These are phyloP conservation scores for Colletotrichum orchidophilum DNA, from an alignment of 2,329 filamentous ascomycete genomes.

Conservation along the genomic window DNA sequence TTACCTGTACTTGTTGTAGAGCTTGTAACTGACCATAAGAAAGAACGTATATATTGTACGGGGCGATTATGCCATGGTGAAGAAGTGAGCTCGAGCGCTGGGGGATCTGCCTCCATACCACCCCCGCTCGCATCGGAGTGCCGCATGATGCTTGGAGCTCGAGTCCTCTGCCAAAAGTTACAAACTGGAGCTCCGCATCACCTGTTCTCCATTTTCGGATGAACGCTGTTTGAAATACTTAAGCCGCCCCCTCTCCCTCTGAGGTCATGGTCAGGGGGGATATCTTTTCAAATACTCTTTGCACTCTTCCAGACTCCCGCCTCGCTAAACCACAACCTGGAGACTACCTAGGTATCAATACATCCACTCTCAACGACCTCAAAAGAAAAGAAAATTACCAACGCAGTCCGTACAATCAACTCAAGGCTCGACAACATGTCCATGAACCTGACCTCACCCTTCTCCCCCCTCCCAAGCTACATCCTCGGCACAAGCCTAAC, in stretches of 20 bases:
- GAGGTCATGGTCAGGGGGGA: neutral
- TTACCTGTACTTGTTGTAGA: neutral
- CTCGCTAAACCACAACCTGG: too few relatives aligned
- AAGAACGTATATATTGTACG: neutral
- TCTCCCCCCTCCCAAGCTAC: conserved; percentile 32
- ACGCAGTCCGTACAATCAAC: too few relatives aligned
- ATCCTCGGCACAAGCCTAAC: conserved; percentile 39
- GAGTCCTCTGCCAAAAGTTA: neutral
- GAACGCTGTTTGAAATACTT: conserved; percentile 15
- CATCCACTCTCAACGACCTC: neutral
- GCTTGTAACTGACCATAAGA: neutral
- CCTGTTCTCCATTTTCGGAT: conserved; percentile 1
- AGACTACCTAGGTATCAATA: neutral
- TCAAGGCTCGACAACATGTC: too few relatives aligned
- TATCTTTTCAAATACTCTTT: neutral
- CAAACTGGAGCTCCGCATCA: conserved; percentile 10
- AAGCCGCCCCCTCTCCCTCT: neutral
- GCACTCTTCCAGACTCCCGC: neutral
- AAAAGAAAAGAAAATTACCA: neutral
- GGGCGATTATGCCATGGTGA: too few relatives aligned
- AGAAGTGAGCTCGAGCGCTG: neutral
- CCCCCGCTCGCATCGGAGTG: conserved; percentile 25
- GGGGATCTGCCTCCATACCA: neutral
- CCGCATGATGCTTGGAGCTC: conserved; percentile 8
- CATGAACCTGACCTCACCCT: conserved; percentile 8